These are phyloP conservation scores for Verbascum thapsus DNA, from an alignment of 257 asterid species.

Conservation along the genomic window DNA sequence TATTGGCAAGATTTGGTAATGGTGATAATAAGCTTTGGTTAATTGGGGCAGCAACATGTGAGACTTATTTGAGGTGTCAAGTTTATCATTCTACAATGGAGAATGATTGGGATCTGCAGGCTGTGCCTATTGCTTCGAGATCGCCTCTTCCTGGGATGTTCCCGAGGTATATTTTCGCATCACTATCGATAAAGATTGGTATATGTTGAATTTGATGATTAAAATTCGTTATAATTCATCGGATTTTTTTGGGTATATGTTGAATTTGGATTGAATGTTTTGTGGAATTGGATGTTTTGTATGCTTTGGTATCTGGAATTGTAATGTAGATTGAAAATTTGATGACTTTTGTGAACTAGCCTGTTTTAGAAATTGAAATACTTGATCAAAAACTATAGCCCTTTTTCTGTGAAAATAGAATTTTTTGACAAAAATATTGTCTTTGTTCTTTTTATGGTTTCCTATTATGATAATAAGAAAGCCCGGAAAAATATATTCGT, in stretches of 20 bases:
- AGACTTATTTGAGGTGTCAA: slow-evolving; percentile 92
- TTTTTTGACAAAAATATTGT: neutral
- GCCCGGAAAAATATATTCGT: neutral
- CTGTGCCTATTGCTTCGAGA: slow-evolving; percentile 80
- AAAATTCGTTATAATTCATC: slow-evolving; percentile 6
- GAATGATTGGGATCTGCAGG: slow-evolving; percentile 95
- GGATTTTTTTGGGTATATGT: slow-evolving; percentile 2
- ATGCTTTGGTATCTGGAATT: no score
- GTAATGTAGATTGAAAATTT: neutral
- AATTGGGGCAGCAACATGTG: slow-evolving; percentile 95
- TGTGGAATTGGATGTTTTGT: no score
- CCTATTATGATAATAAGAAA: neutral
- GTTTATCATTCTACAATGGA: slow-evolving; percentile 96
- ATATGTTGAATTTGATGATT: neutral
- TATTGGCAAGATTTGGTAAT: slow-evolving; percentile 43
- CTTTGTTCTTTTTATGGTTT: neutral
- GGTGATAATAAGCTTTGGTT: slow-evolving; percentile 56
- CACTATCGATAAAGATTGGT: slow-evolving; percentile 1
- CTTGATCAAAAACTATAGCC: neutral
- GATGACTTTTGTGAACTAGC: slow-evolving; percentile 5
- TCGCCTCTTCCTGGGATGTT: slow-evolving; percentile 72
- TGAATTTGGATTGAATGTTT: slow-evolving; percentile 18
- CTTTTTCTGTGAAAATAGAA: neutral
- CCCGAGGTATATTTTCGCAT: slow-evolving; percentile 58
- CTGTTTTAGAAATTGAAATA: slow-evolving; percentile 16